Conservation (phyloP, 2,329 filamentous ascomycete species). For the Calonectria naviculata region DNA sequence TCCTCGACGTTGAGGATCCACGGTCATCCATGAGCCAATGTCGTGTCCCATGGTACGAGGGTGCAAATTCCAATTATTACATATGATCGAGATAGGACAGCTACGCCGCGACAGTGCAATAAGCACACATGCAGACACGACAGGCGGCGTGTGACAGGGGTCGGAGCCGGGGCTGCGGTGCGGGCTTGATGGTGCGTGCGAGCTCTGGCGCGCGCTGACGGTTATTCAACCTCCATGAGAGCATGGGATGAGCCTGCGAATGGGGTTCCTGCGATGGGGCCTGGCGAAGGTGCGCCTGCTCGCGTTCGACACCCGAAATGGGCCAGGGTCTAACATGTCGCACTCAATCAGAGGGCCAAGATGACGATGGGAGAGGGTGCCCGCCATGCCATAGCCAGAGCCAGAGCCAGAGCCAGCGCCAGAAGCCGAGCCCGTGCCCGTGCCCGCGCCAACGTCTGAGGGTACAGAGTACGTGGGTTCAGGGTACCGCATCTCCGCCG, state of each 20-base stretch:
- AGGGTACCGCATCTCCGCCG: conserved; percentile 31
- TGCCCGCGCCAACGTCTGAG: conserved; percentile 21
- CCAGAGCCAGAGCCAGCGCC: background rate
- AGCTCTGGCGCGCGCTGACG: conserved; percentile 6
- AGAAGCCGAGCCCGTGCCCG: conserved; percentile 8
- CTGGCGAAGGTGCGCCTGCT: background rate
- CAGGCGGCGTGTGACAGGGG: conserved; percentile 2
- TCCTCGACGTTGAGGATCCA: background rate
- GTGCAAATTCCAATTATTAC: background rate
- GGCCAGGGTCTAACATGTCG: conserved; percentile 4
- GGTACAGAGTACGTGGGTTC: conserved; percentile 39
- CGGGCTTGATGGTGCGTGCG: conserved; percentile 10
- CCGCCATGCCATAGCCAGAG: background rate
- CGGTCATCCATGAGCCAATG: conserved; percentile 1
- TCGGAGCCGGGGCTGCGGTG: conserved; percentile 4
- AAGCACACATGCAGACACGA: conserved; percentile 6
- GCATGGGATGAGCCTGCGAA: background rate
- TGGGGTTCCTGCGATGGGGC: background rate
- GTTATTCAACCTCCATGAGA: background rate
- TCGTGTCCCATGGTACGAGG: background rate
- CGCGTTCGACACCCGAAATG: conserved; percentile 18
- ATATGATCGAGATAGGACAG: background rate
- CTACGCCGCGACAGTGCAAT: background rate
- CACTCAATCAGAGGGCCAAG: background rate
- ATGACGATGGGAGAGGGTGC: background rate